Conservation (phyloP, 345 rosid genomes). For the Euclidium syriacum region DNA sequence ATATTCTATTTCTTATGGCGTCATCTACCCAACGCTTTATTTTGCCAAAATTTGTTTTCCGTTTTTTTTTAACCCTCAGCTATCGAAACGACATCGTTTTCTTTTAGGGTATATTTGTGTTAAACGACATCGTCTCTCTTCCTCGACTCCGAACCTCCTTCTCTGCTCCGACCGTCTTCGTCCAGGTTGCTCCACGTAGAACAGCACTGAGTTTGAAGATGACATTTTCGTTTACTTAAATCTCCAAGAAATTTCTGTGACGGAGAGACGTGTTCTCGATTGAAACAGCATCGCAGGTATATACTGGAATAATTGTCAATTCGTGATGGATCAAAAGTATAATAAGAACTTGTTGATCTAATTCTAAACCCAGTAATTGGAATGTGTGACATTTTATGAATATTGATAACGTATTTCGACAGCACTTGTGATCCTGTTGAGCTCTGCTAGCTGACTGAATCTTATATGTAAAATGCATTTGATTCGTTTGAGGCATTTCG, state of each 20-base stretch:
- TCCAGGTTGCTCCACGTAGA: background rate
- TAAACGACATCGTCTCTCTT: background rate
- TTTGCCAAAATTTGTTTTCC: constrained; percentile 17
- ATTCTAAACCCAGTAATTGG: background rate
- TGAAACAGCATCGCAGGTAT: constrained; percentile 1
- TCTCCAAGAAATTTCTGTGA: background rate
- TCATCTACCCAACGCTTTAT: constrained; percentile 12
- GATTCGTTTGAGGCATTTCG: constrained; percentile 18
- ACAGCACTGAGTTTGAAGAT: background rate
- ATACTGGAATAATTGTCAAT: background rate
- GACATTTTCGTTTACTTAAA: background rate
- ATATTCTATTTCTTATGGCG: background rate
- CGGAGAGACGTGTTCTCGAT: background rate
- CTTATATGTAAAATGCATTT: background rate
- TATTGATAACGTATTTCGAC: background rate
- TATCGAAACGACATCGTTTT: background rate
- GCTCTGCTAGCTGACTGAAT: background rate
- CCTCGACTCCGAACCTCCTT: background rate
- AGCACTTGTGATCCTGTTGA: background rate
- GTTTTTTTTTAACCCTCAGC: background rate
- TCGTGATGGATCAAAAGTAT: background rate
- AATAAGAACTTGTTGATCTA: background rate
- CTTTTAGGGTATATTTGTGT: background rate
- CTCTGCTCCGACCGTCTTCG: background rate
- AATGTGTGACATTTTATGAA: background rate